Conservation (phyloP, 176 grass and related monocot genomes). For the Oryza glumipatula region DNA sequence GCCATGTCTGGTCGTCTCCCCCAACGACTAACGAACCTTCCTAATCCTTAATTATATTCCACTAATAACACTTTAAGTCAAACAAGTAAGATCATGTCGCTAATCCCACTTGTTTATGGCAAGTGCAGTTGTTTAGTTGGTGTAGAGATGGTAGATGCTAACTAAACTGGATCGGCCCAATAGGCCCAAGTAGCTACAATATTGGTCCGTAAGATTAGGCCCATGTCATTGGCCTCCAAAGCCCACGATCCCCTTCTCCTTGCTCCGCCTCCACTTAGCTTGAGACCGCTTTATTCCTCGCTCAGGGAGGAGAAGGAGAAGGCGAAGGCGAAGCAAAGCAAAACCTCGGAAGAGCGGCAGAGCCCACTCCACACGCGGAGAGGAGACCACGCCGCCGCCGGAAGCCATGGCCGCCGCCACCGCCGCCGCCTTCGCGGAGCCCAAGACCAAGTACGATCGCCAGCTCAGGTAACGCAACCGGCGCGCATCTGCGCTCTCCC, state of each 20-base stretch:
- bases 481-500: neutral
- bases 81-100: neutral
- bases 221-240: neutral
- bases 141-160: too few species aligned
- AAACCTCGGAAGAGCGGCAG: neutral
- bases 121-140: too few species aligned
- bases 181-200: neutral
- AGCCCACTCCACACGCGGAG: neutral
- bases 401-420: conserved; percentile 53
- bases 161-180: neutral
- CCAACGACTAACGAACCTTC: neutral
- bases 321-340: conserved; percentile 1
- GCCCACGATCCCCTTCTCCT: neutral
- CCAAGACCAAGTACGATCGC: conserved; percentile 82
- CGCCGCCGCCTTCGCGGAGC: conserved; percentile 38
- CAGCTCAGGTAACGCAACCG: conserved; percentile 61
- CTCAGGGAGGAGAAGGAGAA: conserved; percentile 23
- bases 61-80: neutral
- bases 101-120: neutral
- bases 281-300: conserved; percentile 42
- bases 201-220: neutral
- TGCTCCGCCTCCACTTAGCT: neutral
- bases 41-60: neutral
- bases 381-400: neutral
- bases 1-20: neutral